Conservation (phyloP, 2,329 filamentous ascomycete genomes). For the Fusarium brachygibbosum region DNA sequence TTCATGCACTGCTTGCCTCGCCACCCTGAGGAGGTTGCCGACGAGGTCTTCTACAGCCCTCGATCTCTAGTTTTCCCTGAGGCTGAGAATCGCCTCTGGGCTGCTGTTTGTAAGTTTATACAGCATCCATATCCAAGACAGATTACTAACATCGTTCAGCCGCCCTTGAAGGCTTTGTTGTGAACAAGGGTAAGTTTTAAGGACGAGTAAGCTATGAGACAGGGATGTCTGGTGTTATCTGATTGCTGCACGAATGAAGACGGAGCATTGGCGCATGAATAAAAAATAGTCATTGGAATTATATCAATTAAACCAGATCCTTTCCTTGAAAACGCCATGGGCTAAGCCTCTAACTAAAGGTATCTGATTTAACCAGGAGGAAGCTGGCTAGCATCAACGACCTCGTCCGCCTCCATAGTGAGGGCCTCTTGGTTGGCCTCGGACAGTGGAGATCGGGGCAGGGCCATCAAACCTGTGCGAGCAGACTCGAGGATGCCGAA, state of each 20-base stretch:
- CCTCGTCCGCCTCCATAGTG: constrained; percentile 89
- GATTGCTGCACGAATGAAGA: constrained; percentile 28
- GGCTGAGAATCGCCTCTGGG: constrained; percentile 94
- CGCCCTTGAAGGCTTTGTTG: constrained; percentile 88
- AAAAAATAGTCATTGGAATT: constrained; percentile 49
- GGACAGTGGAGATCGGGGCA: constrained; percentile 91
- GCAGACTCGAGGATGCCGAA: constrained; percentile 98
- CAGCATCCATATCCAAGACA: too few relatives aligned
- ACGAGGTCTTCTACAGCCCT: constrained; percentile 92
- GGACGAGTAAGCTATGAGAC: neutral
- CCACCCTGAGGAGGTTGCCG: constrained; percentile 91
- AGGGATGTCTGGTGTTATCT: constrained; percentile 23
- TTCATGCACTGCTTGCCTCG: constrained; percentile 99
- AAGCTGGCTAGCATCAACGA: constrained; percentile 93
- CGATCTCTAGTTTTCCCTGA: constrained; percentile 92
- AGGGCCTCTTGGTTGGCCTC: constrained; percentile 77
- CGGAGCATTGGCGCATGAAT: constrained; percentile 46
- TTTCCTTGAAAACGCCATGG: constrained; percentile 49
- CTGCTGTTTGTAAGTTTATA: constrained; percentile 76
- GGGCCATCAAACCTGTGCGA: constrained; percentile 94
- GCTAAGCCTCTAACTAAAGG: constrained; percentile 29
- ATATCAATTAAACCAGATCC: constrained; percentile 48
- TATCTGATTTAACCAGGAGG: constrained; percentile 79
- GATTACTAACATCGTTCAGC: constrained; percentile 61
- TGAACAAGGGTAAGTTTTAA: constrained; percentile 87